A percentile compares a stretch with the other conserved stretches of the same genome.
Evolutionary conservation across 352 stramenopile species (phyloP).

Genomic region (Achlya hypogyna): DNA sequence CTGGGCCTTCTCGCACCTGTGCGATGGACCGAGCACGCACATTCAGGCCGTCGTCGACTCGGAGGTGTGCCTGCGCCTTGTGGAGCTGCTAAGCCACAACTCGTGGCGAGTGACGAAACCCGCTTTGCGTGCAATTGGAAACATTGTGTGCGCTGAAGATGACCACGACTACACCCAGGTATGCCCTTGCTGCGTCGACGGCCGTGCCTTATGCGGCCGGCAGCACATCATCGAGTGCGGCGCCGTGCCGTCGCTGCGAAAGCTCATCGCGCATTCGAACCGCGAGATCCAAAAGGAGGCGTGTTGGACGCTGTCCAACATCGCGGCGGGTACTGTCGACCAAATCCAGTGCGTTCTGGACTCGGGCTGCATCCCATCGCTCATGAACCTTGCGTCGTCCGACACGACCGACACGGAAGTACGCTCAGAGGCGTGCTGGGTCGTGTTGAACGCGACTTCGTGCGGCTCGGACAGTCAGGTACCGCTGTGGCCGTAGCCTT

Average conservation of each 20-base stretch:
- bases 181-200: constrained; percentile 30
- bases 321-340: constrained; percentile 93
- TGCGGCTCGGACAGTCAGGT: constrained; percentile 94
- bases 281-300: constrained; percentile 98
- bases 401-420: constrained; percentile 93
- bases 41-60: constrained; percentile 93
- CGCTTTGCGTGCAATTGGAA: constrained; percentile 95
- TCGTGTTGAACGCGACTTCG: constrained; percentile 96
- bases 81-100: constrained; percentile 88
- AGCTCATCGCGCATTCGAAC: constrained; percentile 93
- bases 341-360: constrained; percentile 98
- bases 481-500: constrained; percentile 45
- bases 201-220: constrained; percentile 24
- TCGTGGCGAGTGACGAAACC: constrained; percentile 96
- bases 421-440: constrained; percentile 97
- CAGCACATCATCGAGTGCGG: constrained; percentile 95
- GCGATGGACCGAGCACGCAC: constrained; percentile 93
- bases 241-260: constrained; percentile 88
- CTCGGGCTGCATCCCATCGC: constrained; percentile 89
- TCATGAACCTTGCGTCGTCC: constrained; percentile 90
- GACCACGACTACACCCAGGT: constrained; percentile 82
- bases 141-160: constrained; percentile 97
- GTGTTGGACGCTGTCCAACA: constrained; percentile 95
- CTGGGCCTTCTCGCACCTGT: constrained; percentile 96
- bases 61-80: constrained; percentile 83